Evolutionary conservation across 768 basidiomycete genomes (phyloP).

Genomic region (Leccinum arenicola): DNA sequence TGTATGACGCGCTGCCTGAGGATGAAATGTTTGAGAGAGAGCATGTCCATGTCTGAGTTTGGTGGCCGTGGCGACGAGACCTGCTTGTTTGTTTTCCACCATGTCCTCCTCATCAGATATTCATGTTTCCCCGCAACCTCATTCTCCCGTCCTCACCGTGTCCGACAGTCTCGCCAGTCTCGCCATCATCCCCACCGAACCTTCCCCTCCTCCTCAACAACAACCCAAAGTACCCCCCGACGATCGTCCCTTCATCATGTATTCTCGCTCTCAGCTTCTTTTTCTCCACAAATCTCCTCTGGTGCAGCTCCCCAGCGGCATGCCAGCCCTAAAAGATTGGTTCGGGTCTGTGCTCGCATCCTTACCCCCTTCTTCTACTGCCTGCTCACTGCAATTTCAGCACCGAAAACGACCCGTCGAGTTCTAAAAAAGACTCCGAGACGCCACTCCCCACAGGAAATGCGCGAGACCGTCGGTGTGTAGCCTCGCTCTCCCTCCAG

Average conservation of each 20-base stretch:
- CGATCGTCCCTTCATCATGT: conserved; percentile 53
- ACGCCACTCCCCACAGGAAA: conserved; percentile 44
- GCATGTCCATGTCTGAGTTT: conserved; percentile 20
- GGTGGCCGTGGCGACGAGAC: conserved; percentile 5
- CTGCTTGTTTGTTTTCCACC: conserved; percentile 15
- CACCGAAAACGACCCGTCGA: conserved; percentile 43
- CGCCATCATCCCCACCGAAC: conserved; percentile 22
- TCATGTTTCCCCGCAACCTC: conserved; percentile 14
- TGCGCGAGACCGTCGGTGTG: conserved; percentile 68
- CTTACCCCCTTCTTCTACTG: conserved; percentile 9
- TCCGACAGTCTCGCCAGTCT: conserved; percentile 33
- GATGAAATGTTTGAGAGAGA: conserved; percentile 74
- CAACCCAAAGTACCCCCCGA: conserved; percentile 9
- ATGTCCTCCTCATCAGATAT: conserved; percentile 32
- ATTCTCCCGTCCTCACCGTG: conserved; percentile 26
- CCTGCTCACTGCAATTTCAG: conserved; percentile 32
- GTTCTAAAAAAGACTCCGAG: conserved; percentile 64
- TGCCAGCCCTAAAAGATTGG: conserved; percentile 85
- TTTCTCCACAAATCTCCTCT: conserved; percentile 71
- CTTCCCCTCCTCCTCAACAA: conserved; percentile 13
- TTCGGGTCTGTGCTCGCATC: conserved; percentile 63
- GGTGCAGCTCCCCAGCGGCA: conserved; percentile 64
- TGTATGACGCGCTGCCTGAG: conserved; percentile 57
- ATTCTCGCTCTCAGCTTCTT: conserved; percentile 69
- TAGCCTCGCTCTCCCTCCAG: background rate